These are phyloP conservation scores for Hypoxylon fragiforme DNA, from an alignment of 495 filamentous ascomycete genomes.

Conservation along the genomic window DNA sequence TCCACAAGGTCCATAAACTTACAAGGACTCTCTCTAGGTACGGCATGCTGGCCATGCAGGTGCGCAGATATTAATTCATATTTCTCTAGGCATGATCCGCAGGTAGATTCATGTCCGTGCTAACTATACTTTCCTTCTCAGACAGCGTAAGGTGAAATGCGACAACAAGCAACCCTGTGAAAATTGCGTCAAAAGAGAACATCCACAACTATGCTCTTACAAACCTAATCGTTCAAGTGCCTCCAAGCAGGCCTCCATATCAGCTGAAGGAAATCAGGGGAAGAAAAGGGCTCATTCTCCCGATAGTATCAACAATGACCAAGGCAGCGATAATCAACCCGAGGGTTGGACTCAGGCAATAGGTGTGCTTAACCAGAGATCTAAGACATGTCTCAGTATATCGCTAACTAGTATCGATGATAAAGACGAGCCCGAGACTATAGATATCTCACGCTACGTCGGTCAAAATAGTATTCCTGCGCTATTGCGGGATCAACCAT, in stretches of 20 bases:
- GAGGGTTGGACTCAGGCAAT: conserved; percentile 46
- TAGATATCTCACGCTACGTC: conserved; percentile 65
- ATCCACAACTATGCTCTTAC: conserved; percentile 72
- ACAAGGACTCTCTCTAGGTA: conserved; percentile 44
- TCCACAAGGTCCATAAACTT: conserved; percentile 12
- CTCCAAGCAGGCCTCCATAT: conserved; percentile 44
- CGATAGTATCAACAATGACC: conserved; percentile 40
- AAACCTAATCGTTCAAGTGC: conserved; percentile 67
- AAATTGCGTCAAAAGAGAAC: conserved; percentile 73
- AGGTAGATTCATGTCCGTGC: too few relatives aligned
- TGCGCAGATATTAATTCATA: conserved; percentile 10
- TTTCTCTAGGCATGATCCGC: too few relatives aligned
- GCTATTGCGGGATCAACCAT: conserved; percentile 65
- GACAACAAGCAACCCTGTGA: conserved; percentile 74
- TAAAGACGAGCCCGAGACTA: conserved; percentile 63
- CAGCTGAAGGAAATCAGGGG: conserved; percentile 37
- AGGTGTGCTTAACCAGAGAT: conserved; percentile 36
- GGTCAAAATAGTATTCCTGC: conserved; percentile 67
- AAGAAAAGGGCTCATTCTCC: conserved; percentile 54
- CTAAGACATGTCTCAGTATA: conserved; percentile 8
- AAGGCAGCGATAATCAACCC: conserved; percentile 44
- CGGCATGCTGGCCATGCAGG: conserved; percentile 70
- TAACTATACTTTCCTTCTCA: conserved; percentile 31
- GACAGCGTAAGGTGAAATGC: conserved; percentile 75
- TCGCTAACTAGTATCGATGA: conserved; percentile 37